Evolutionary conservation across 2,329 filamentous ascomycete genomes (phyloP).

Genomic region (Exophiala xenobiotica): DNA sequence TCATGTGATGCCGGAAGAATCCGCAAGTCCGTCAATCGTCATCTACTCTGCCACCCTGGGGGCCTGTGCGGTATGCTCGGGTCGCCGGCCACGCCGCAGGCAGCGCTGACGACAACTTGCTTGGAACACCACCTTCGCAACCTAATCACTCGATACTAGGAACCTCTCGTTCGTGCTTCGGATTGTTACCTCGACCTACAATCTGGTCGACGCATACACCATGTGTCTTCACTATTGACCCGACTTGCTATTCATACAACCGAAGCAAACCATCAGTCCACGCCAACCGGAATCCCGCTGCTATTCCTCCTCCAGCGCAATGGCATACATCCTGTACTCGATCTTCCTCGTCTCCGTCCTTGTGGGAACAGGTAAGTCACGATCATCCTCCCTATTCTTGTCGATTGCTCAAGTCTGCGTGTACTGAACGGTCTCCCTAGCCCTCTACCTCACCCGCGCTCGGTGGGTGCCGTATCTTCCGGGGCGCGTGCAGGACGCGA

Average conservation of each 20-base stretch:
- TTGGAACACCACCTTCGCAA: no score
- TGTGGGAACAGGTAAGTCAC: constrained; percentile 64
- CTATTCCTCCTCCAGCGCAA: not conserved
- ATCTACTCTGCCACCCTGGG: no score
- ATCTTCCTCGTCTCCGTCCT: constrained; percentile 59
- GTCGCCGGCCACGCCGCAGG: constrained; percentile 10
- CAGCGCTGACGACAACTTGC: constrained; percentile 18
- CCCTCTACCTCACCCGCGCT: constrained; percentile 75
- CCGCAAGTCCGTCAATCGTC: no score
- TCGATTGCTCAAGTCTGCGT: no score
- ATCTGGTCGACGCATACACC: not conserved
- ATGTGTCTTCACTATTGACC: not conserved
- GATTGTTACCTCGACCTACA: not conserved
- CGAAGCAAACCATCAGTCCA: not conserved
- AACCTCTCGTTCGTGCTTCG: constrained; percentile 3
- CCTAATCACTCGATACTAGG: no score
- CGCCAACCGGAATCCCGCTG: not conserved
- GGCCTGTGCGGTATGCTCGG: no score
- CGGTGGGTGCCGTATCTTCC: constrained; percentile 73
- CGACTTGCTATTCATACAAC: not conserved
- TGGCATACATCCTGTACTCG: constrained; percentile 20
- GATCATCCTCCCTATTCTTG: no score
- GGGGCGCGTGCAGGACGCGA: constrained; percentile 32
- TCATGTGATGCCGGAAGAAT: no score
- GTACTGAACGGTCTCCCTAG: constrained; percentile 39